Percentiles rank a stretch among this genome's conserved stretches.
These are phyloP conservation scores for Fennellomyces sp. DNA, from an alignment of 371 early-diverging fungal species.

Conservation along the genomic window DNA sequence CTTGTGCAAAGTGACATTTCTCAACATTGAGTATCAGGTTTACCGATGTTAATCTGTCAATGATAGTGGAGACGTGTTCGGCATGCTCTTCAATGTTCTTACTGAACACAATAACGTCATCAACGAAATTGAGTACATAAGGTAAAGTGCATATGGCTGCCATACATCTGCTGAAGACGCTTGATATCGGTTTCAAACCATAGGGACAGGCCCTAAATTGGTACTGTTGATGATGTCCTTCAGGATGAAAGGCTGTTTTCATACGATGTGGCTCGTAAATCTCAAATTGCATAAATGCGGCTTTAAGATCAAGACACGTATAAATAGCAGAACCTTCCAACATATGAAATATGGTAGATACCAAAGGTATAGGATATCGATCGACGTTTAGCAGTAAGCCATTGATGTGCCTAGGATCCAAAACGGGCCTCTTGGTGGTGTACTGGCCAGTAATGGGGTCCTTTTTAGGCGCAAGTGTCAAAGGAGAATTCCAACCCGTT, in stretches of 20 bases:
- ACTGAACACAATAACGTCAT: constrained; percentile 15
- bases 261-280: constrained; percentile 20
- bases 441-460: constrained; percentile 20
- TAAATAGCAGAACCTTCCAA: constrained; percentile 17
- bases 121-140: constrained; percentile 14
- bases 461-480: constrained; percentile 28
- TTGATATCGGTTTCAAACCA: constrained; percentile 30
- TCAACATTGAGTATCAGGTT: constrained; percentile 23
- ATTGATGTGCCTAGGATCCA: constrained; percentile 28
- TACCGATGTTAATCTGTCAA: constrained; percentile 11
- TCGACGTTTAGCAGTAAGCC: constrained; percentile 17
- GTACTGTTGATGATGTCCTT: constrained; percentile 23
- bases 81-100: constrained; percentile 2
- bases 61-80: constrained; percentile 10
- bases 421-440: constrained; percentile 13
- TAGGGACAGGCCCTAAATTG: constrained; percentile 25
- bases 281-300: constrained; percentile 29
- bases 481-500: constrained; percentile 21
- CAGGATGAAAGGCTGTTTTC: neutral
- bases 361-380: constrained; percentile 22
- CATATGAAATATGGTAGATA: constrained; percentile 18
- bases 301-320: constrained; percentile 24
- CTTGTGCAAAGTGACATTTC: constrained; percentile 25
- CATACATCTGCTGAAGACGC: no score
- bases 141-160: no score